These are phyloP conservation scores for Phytopythium delawarense DNA, from an alignment of 352 stramenopile genomes.

Conservation along the genomic window DNA sequence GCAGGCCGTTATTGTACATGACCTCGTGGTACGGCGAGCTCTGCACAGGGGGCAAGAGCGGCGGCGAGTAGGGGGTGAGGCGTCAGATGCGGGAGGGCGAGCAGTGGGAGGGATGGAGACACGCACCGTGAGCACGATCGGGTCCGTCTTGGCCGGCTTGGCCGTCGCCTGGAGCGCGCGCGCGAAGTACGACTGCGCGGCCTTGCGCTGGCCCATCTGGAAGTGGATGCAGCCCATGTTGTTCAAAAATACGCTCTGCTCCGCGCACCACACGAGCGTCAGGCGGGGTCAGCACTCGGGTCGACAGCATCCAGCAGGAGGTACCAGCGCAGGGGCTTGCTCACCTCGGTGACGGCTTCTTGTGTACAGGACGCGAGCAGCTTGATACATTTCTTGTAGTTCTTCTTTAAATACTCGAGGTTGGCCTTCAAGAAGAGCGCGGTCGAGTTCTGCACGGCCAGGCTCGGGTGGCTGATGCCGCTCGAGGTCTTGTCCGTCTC, in stretches of 20 bases:
- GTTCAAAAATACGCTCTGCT: conserved; percentile 80
- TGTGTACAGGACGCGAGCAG: conserved; percentile 88
- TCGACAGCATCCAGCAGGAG: not conserved
- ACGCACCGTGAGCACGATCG: conserved; percentile 43
- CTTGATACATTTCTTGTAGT: conserved; percentile 95
- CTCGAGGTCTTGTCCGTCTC: conserved; percentile 71
- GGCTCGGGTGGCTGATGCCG: conserved; percentile 65
- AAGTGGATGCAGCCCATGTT: conserved; percentile 93
- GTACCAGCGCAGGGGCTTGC: not conserved
- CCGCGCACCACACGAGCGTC: conserved; percentile 7
- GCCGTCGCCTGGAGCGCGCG: conserved; percentile 67
- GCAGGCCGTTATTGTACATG: conserved; percentile 91
- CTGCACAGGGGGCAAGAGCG: conserved; percentile 11
- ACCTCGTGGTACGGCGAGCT: conserved; percentile 85
- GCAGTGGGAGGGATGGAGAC: not conserved
- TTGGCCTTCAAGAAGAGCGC: conserved; percentile 92
- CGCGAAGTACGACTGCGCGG: conserved; percentile 90
- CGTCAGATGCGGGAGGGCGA: not conserved
- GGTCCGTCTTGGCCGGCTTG: conserved; percentile 49
- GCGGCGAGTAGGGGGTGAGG: not conserved
- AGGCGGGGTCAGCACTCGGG: not conserved
- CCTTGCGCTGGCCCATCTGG: conserved; percentile 87
- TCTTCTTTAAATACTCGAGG: conserved; percentile 92
- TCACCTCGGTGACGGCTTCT: conserved; percentile 74
- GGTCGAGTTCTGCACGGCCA: conserved; percentile 85